phyloP scores from a whole-genome alignment of 1,284 basidiomycete genomes.

The Cutaneotrichosporon sp. region DNA sequence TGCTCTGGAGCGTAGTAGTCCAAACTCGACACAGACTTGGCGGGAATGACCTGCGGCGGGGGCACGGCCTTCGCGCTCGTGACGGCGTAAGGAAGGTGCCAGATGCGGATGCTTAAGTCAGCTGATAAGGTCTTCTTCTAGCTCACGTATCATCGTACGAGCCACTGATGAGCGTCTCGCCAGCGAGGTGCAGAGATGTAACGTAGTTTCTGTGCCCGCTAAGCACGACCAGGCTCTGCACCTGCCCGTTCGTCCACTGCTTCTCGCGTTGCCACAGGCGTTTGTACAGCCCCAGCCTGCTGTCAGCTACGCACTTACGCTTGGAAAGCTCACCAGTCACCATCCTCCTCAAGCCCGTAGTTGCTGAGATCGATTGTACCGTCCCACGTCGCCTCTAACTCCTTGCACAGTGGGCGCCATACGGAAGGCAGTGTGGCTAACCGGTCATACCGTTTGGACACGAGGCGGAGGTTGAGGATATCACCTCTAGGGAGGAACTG shows the following conservation, averaged over 20 bases:
- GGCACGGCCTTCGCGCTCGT: conserved; percentile 17
- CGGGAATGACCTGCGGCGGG: conserved; percentile 56
- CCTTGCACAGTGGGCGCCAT: conserved; percentile 59
- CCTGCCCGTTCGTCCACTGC: conserved; percentile 66
- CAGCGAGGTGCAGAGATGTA: conserved; percentile 74
- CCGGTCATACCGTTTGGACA: conserved; percentile 66
- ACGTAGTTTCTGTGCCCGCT: conserved; percentile 84
- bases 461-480: conserved; percentile 56
- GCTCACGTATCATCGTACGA: conserved; percentile 71
- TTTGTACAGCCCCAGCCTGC: conserved; percentile 67
- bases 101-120: conserved; percentile 69
- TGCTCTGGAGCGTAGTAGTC: conserved; percentile 81
- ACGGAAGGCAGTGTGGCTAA: conserved; percentile 68
- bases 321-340: conserved; percentile 60
- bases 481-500: conserved; percentile 65
- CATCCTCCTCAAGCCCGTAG: conserved; percentile 57
- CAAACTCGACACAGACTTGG: conserved; percentile 78
- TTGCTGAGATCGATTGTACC: conserved; percentile 22
- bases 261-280: conserved; percentile 80
- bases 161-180: conserved; percentile 70
- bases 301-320: not conserved
- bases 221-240: conserved; percentile 73
- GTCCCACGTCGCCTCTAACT: conserved; percentile 37
- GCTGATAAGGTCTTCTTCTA: not conserved
- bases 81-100: conserved; percentile 73